A percentile compares a stretch with the other conserved stretches of the same genome.
Evolutionary conservation across 352 stramenopile species (phyloP).

Genomic region (Pythium sukuiense): DNA sequence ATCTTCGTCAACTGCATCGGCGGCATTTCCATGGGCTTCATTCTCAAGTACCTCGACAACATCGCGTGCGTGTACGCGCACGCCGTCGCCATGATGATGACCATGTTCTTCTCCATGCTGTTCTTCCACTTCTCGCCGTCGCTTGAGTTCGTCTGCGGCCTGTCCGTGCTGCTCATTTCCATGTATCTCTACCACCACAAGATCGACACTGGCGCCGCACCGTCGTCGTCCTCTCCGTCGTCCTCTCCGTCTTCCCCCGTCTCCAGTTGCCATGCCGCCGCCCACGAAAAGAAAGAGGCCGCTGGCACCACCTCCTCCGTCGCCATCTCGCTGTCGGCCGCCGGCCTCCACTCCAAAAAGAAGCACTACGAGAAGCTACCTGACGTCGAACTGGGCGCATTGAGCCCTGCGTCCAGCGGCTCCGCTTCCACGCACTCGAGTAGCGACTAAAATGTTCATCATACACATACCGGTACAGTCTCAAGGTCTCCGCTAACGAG

Average conservation of each 20-base stretch:
- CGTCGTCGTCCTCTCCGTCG: slow-evolving; percentile 13
- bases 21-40: slow-evolving; percentile 75
- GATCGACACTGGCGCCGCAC: slow-evolving; percentile 25
- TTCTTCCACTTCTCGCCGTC: slow-evolving; percentile 84
- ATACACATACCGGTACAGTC: background rate
- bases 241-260: slow-evolving; percentile 21
- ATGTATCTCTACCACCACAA: slow-evolving; percentile 90
- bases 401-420: background rate
- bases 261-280: slow-evolving; percentile 8
- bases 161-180: slow-evolving; percentile 78
- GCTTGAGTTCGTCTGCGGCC: slow-evolving; percentile 81
- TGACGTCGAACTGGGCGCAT: slow-evolving; percentile 31
- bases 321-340: slow-evolving; percentile 21
- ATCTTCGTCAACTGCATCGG: slow-evolving; percentile 74
- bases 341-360: slow-evolving; percentile 50
- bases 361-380: slow-evolving; percentile 62
- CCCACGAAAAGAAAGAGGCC: slow-evolving; percentile 6
- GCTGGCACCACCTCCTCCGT: slow-evolving; percentile 17
- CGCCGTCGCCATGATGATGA: slow-evolving; percentile 88
- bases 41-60: slow-evolving; percentile 90
- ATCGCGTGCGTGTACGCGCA: slow-evolving; percentile 87
- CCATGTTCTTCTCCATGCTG: slow-evolving; percentile 84
- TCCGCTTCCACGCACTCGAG: slow-evolving; percentile 5
- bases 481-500: slow-evolving; percentile 1
- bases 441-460: slow-evolving; percentile 6